Base-by-base conservation (phyloP, 108 stramenopile species). In the Nitzschia palea region DNA sequence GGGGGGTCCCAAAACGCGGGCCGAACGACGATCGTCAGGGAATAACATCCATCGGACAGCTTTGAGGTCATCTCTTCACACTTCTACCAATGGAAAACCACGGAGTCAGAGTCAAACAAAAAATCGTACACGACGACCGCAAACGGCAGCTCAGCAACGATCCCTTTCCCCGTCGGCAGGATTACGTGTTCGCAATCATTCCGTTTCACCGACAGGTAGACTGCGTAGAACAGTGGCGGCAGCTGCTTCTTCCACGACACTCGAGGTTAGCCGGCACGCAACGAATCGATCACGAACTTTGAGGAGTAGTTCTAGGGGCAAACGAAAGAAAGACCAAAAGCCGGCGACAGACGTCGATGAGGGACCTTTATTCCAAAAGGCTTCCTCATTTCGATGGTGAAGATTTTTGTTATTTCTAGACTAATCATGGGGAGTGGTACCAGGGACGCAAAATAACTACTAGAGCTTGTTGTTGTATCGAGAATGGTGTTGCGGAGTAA, bases 201-300 rank as follows among this genome's bases (percentile, higher is more conserved):
- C 62, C 5, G 27, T 31, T 2, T 63, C 62, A 4, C 62, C 62
- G 5, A 26, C 8, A 3, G 45, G 25, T 1, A 63, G 44, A 33
- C n/a, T 40, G 1, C 44, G 62, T 3, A 28, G 62, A 25, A 26
- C 44, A 10, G 62, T 47, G 29, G 1, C 29, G 1, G 62, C 62
- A 48, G 62, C 62, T 14, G 62, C 62, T 6, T 22, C 62, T 3
- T 47, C 62, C 22, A 63, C 62, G 1, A 63, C 62, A 14, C 42
- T 63, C 4, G 62, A 63, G 1, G 30, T 30, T 4, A 28, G 45
- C n/a, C 40, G 23, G 3, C 15, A 44, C 23, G 9, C 60, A 42
- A 40, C 37, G 4, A 32, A 31, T 48, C 30, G 31, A 45, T 28
- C 15, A 23, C n/a, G 30, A 50, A 40, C 23, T 4, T 45, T 18